Evolutionary conservation across 2,329 filamentous ascomycete species (phyloP).

Genomic region (Colletotrichum sp.): DNA sequence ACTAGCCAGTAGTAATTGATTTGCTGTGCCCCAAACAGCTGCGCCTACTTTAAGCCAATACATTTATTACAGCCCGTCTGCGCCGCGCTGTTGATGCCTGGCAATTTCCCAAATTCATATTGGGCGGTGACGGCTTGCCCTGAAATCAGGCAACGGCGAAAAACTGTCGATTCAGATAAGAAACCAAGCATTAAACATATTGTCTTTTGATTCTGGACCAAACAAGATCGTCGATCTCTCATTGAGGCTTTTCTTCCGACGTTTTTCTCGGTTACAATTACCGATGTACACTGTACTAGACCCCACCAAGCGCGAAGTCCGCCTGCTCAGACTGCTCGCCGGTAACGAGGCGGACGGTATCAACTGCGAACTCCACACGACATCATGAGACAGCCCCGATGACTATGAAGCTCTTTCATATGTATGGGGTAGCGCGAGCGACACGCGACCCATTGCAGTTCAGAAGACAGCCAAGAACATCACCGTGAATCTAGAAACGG

Average conservation of each 20-base stretch:
- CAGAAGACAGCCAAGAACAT: background rate
- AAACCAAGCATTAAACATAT: background rate
- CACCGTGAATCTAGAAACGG: background rate
- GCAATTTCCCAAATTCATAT: background rate
- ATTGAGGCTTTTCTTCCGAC: background rate
- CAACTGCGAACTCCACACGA: background rate
- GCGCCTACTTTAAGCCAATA: background rate
- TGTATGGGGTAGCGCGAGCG: background rate
- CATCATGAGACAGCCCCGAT: background rate
- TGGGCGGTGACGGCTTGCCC: background rate
- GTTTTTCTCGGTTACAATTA: background rate
- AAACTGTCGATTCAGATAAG: background rate
- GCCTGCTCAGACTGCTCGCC: background rate
- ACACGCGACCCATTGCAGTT: background rate
- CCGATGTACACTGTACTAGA: background rate
- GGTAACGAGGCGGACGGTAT: background rate
- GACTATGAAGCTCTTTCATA: background rate
- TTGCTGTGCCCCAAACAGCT: background rate
- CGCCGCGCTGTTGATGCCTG: background rate
- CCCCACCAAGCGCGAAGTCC: background rate
- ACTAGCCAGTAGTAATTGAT: background rate
- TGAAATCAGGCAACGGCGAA: background rate
- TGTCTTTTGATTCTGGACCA: accelerated
- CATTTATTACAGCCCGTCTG: background rate
- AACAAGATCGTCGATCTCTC: accelerated